Conservation (phyloP, 1,284 basidiomycete genomes). For the Cutaneotrichosporon spelunceum region DNA sequence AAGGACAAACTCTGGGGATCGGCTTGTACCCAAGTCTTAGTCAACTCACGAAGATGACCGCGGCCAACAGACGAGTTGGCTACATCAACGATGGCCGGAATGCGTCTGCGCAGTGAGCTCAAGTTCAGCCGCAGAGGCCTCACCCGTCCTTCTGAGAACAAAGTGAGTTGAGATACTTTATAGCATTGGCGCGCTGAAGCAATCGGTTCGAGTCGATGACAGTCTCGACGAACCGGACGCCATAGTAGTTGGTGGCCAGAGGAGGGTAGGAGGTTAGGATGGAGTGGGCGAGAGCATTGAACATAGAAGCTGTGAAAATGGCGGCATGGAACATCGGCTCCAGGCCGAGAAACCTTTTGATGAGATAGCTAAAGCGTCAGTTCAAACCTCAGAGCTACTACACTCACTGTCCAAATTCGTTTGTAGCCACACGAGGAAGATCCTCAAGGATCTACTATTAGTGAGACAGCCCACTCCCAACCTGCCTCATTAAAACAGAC, state of each 20-base stretch:
- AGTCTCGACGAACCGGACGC: constrained; percentile 45
- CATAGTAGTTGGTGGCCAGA: constrained; percentile 45
- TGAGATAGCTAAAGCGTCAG: constrained; percentile 34
- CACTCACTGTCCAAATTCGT: constrained; percentile 46
- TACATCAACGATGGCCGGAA: constrained; percentile 43
- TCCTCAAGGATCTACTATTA: constrained; percentile 34
- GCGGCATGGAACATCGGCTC: constrained; percentile 1
- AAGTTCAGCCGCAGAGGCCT: constrained; percentile 8
- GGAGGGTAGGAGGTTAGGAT: constrained; percentile 45
- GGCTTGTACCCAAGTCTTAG: background rate
- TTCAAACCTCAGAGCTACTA: too few relatives aligned
- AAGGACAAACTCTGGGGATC: constrained; percentile 2
- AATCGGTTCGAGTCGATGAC: constrained; percentile 33
- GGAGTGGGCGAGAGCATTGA: constrained; percentile 30
- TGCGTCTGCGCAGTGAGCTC: constrained; percentile 27
- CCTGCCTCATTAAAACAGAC: constrained; percentile 43
- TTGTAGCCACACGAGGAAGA: constrained; percentile 43
- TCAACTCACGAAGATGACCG: constrained; percentile 41
- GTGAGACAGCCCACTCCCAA: background rate
- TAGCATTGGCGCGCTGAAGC: constrained; percentile 25
- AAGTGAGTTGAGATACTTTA: constrained; percentile 43
- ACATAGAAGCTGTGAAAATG: constrained; percentile 30
- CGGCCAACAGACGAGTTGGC: constrained; percentile 47
- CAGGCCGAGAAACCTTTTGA: constrained; percentile 38
- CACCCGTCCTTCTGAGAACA: constrained; percentile 40